Percentiles rank a stretch among this genome's conserved stretches.
Evolutionary conservation across 208 protist genomes (phyloP).

Genomic region (Willaertia magna): DNA sequence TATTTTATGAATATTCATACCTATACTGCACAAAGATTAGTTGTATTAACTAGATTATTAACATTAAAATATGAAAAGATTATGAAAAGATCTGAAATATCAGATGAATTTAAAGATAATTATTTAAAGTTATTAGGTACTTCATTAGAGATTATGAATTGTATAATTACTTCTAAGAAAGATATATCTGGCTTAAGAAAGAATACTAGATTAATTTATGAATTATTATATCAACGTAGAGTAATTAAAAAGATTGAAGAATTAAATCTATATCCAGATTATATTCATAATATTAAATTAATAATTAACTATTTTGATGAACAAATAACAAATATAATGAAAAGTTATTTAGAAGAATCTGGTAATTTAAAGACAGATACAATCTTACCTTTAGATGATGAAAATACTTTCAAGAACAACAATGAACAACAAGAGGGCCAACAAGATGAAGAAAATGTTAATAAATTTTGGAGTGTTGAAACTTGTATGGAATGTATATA

Average conservation of each 20-base stretch:
- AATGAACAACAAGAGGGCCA: background rate
- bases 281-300: background rate
- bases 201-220: background rate
- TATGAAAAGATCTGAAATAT: background rate
- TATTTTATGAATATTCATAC: conserved; percentile 8
- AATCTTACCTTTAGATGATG: background rate
- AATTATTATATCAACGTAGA: background rate
- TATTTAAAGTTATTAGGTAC: background rate
- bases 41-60: background rate
- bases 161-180: background rate
- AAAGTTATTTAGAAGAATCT: background rate
- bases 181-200: background rate
- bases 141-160: conserved; percentile 8
- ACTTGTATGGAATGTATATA: background rate
- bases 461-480: background rate
- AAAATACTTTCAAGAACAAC: background rate
- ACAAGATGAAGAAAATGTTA: background rate
- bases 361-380: background rate
- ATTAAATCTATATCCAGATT: background rate
- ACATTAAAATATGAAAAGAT: conserved; percentile 2
- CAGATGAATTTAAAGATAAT: background rate
- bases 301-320: background rate
- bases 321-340: background rate
- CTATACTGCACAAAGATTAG: conserved; percentile 17
- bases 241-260: background rate